Evolutionary conservation across 371 early-diverging fungal genomes (phyloP), one percentile per base, ranked within the genome.

Genomic region (Mucor sp.): DNA sequence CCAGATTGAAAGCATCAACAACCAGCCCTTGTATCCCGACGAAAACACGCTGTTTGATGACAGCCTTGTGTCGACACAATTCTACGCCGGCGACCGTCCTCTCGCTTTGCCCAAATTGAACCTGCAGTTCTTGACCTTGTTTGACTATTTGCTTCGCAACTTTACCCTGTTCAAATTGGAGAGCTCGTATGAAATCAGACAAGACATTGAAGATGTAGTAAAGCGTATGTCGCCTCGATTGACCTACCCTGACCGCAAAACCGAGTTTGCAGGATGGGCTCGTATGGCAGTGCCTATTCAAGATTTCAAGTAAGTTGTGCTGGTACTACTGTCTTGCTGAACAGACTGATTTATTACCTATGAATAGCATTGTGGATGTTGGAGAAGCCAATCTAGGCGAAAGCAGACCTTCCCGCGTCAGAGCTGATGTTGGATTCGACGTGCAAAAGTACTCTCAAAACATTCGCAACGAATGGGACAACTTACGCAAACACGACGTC

Each of bases 51-150:
- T 90, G 14, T 90, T 90, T 59, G 81, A 78, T 61, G 87, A 87
- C 44, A 77, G 81, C 3, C 67, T 88, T 2, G 76, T 86, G 15
- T 79, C 83, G 58, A 83, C 87, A 14, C 87, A 90, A 67, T 77
- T 77, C 50, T 94, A 92, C 71, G 70, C 84, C 8, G 89, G 92
- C 30, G 90, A 86, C 39, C 80, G 87, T 17, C 90, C 91, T 23
- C 74, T 95, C 14, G 87, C 95, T 0, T 77, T 95, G 9, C 98
- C 99, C 3, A 95, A 96, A 67, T 84, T 99, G 44, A 93, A 92
- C 62, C 81, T 98, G 28, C 99, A 99, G 76, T 99, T 92, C 74
- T 80, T 99, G 74, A 93, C 97, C 0, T 69, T 96, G 17, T 90
- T 90, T 67, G 99, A 99, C 71, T 97, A 97, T 74, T 77, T 98